Base-by-base conservation (phyloP, 2,329 filamentous ascomycete species). In the Massarina eburnea region DNA sequence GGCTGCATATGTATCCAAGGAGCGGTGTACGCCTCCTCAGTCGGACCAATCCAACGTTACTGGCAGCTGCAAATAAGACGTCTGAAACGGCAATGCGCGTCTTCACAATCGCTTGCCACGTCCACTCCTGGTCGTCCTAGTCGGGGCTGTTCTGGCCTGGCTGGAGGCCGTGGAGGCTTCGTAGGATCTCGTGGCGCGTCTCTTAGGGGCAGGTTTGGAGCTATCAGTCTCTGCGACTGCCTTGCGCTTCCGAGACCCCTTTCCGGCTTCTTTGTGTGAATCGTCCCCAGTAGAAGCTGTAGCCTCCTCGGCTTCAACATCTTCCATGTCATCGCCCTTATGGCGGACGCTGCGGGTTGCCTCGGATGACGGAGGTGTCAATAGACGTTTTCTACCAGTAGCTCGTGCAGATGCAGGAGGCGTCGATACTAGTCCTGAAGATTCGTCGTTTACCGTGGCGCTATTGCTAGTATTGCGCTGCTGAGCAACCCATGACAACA, bases 151-250 rank as follows among this genome's bases (percentile, higher is more conserved):
- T 39, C 52, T 56, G 17, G 62, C 64, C 40, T 66, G 62, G 41
- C 66, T 71, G 41, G 66, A 60, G 34, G 67, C 63, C 9, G 69
- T 72, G 7, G 70, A 63, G 14, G 68, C 64, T 15, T 67, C 64
- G 39, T 62, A 71, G 10, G 61, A 64, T 32, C 54, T 53, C 12
- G 62, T 61, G 1, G 52, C 51, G 24, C 64, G 58, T 55, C 66
- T 70, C 47, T 67, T 66, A 3, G 55, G 39, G 4, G 51, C 44
- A 14, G 52, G 57, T 8, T 48, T 40, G 19, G 50, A 41, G 8
- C 43, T 38, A 12, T 58, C 59, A 4, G 8, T 38, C 8, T 51
- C 48, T 7, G 39, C 37, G 8, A 49, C 52, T 15, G 59, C 55
- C 45, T 67, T 72, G 22, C 70, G 59, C 54, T 72, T 71, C 17